Conservation (phyloP, 345 rosid species). For the Schrenkiella parvula region DNA sequence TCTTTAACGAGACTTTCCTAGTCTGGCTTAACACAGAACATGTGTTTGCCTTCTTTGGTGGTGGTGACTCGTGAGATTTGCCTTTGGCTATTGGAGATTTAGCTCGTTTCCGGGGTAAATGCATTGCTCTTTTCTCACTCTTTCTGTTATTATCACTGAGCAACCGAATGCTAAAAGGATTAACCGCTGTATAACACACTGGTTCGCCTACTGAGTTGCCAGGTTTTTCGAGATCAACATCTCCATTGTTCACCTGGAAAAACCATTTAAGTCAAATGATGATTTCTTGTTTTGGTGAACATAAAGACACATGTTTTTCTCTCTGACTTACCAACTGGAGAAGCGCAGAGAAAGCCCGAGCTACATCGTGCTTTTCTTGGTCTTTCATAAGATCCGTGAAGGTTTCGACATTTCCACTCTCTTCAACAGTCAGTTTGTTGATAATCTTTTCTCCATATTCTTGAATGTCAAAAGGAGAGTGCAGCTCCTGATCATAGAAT, state of each 20-base stretch:
- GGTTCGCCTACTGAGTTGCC: slow-evolving; percentile 36
- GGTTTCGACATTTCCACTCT: slow-evolving; percentile 34
- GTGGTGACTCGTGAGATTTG: slow-evolving; percentile 9
- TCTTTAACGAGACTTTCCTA: slow-evolving; percentile 45
- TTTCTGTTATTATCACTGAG: slow-evolving; percentile 34
- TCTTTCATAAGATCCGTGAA: slow-evolving; percentile 66
- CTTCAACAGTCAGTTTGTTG: slow-evolving; percentile 53
- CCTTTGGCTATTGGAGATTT: slow-evolving; percentile 49
- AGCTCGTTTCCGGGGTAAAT: slow-evolving; percentile 47
- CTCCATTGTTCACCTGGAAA: slow-evolving; percentile 88
- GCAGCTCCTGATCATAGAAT: slow-evolving; percentile 60
- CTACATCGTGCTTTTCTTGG: slow-evolving; percentile 82
- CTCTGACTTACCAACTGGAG: slow-evolving; percentile 77
- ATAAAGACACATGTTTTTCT: neutral
- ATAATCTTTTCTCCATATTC: slow-evolving; percentile 71
- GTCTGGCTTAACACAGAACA: slow-evolving; percentile 29
- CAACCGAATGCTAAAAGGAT: slow-evolving; percentile 68
- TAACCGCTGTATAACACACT: slow-evolving; percentile 61
- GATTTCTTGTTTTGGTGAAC: neutral
- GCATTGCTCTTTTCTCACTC: slow-evolving; percentile 23
- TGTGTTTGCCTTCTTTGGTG: slow-evolving; percentile 30
- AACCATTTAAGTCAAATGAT: neutral
- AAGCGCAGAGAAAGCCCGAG: slow-evolving; percentile 90
- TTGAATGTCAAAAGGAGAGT: slow-evolving; percentile 88
- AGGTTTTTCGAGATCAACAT: slow-evolving; percentile 59